Conservation (phyloP, 306 rosid genomes). For the Cyamopsis tetragonoloba region DNA sequence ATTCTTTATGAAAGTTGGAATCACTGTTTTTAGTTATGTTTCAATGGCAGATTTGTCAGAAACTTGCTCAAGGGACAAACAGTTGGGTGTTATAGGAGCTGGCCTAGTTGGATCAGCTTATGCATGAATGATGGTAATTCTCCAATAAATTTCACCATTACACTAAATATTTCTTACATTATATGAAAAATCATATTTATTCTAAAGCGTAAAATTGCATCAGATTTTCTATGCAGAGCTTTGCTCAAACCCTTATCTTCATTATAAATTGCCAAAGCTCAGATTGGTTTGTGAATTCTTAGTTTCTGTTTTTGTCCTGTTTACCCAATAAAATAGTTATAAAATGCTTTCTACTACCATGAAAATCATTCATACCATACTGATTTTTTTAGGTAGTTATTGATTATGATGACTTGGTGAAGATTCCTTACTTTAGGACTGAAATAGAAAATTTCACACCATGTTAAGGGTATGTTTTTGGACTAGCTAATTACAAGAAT, state of each 20-base stretch:
- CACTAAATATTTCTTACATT: too few relatives aligned
- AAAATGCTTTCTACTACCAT: too few relatives aligned
- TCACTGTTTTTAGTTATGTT: conserved; percentile 15
- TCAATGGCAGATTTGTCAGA: conserved; percentile 66
- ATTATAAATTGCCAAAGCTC: too few relatives aligned
- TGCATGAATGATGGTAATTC: conserved; percentile 91
- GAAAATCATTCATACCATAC: conserved; percentile 8
- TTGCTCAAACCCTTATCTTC: too few relatives aligned
- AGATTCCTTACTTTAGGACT: conserved; percentile 54
- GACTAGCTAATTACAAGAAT: too few relatives aligned
- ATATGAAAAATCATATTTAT: too few relatives aligned
- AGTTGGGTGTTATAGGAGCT: conserved; percentile 95
- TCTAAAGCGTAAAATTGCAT: too few relatives aligned
- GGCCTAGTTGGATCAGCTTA: conserved; percentile 95
- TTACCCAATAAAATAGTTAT: too few relatives aligned
- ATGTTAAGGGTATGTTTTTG: too few relatives aligned
- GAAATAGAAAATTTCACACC: conserved; percentile 52
- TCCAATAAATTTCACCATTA: conserved; percentile 1
- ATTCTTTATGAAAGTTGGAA: not conserved
- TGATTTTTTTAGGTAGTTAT: conserved; percentile 52
- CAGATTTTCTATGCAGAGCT: too few relatives aligned
- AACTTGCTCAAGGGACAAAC: conserved; percentile 91
- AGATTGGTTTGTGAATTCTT: too few relatives aligned
- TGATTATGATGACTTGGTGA: conserved; percentile 82
- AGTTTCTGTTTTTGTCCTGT: too few relatives aligned